phyloP scores from a whole-genome alignment of 116 monocot genomes.

The Papilionanthe hybrid region DNA sequence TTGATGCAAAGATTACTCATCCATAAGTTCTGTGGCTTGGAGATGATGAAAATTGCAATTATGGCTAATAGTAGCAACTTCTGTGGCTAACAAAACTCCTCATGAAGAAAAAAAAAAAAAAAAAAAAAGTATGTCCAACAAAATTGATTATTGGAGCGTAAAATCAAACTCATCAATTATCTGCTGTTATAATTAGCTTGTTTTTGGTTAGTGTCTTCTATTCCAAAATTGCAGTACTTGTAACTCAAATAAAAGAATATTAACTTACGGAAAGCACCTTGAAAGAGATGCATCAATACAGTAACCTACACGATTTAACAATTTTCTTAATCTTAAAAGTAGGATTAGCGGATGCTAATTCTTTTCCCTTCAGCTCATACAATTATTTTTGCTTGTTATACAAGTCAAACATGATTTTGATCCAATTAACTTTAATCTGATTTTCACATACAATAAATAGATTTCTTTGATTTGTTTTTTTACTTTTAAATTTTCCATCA shows the following conservation, averaged over 20 bases:
- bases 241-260: too few species aligned
- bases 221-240: too few species aligned
- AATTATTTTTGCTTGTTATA: background rate
- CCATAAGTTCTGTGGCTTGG: background rate
- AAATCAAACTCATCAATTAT: background rate
- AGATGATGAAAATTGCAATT: background rate
- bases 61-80: background rate
- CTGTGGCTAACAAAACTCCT: too few species aligned
- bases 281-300: too few species aligned
- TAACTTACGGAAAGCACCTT: too few species aligned
- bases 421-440: background rate
- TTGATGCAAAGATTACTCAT: background rate
- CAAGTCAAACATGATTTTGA: background rate
- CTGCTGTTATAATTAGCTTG: background rate
- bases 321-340: too few species aligned
- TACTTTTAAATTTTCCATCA: background rate
- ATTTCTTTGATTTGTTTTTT: background rate
- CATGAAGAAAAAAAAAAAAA: too few species aligned
- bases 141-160: background rate
- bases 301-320: too few species aligned
- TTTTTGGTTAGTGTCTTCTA: too few species aligned
- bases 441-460: background rate
- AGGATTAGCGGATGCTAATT: too few species aligned
- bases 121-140: too few species aligned
- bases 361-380: too few species aligned